phyloP scores from a whole-genome alignment of 2,329 filamentous ascomycete species.

The Colletotrichum viniferum region DNA sequence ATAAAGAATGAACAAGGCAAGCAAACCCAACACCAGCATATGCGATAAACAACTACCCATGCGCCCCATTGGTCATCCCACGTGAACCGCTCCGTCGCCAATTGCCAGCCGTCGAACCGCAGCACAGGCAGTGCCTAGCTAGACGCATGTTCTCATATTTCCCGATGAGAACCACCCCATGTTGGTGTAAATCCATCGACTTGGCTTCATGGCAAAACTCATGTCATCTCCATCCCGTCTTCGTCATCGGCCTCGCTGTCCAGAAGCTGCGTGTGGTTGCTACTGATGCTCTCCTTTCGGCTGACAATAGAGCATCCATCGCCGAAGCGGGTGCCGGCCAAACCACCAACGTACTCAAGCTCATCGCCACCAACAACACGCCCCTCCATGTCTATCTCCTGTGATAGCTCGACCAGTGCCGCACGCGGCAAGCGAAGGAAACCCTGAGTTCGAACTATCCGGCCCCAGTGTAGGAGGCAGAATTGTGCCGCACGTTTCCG shows the following conservation, averaged over 20 bases:
- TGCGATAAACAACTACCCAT: not conserved
- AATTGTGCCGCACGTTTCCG: conserved; percentile 86
- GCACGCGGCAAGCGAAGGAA: conserved; percentile 81
- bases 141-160: no score
- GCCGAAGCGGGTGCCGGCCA: conserved; percentile 51
- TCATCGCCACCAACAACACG: conserved; percentile 89
- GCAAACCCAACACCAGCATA: not conserved
- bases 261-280: conserved; percentile 60
- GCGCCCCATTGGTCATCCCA: not conserved
- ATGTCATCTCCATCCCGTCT: conserved; percentile 65
- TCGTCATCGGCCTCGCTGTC: conserved; percentile 65
- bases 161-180: not conserved
- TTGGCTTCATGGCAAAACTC: not conserved
- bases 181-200: not conserved
- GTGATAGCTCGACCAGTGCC: conserved; percentile 87
- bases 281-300: conserved; percentile 65
- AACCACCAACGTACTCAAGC: conserved; percentile 62
- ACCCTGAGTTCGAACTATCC: conserved; percentile 86
- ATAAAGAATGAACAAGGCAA: not conserved
- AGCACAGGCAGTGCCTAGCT: not conserved
- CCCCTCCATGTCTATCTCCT: conserved; percentile 93
- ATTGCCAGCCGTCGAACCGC: not conserved
- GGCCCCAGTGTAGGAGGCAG: conserved; percentile 93
- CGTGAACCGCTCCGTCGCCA: conserved; percentile 7
- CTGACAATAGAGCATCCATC: conserved; percentile 39